Evolutionary conservation across 2,329 filamentous ascomycete genomes (phyloP).

Genomic region (Botrytis paeoniae): DNA sequence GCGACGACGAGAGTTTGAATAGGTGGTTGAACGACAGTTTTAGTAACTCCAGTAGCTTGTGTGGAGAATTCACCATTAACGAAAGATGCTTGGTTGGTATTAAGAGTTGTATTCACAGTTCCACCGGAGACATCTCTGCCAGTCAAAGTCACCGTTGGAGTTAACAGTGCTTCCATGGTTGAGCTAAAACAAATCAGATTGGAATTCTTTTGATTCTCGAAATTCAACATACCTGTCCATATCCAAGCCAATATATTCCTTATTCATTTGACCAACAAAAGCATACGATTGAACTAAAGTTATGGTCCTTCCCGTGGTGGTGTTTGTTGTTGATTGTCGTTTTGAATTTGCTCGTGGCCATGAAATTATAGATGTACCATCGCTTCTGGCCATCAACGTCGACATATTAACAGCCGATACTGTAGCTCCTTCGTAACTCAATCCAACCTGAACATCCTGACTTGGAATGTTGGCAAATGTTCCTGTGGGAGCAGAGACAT

Average conservation of each 20-base stretch:
- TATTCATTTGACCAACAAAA: constrained; percentile 67
- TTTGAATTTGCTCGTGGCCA: constrained; percentile 28
- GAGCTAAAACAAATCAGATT: constrained; percentile 43
- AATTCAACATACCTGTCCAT: constrained; percentile 57
- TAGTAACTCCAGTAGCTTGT: constrained; percentile 31
- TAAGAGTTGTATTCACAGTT: constrained; percentile 60
- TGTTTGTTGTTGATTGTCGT: constrained; percentile 23
- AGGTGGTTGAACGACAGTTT: constrained; percentile 33
- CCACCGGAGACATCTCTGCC: constrained; percentile 52
- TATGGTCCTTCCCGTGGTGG: constrained; percentile 20
- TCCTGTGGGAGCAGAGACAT: constrained; percentile 57
- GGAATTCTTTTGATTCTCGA: neutral
- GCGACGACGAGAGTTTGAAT: constrained; percentile 39
- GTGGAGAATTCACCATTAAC: constrained; percentile 66
- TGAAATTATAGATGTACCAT: constrained; percentile 31
- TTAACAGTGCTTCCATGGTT: constrained; percentile 57
- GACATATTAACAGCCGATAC: constrained; percentile 45
- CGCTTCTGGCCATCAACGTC: constrained; percentile 26
- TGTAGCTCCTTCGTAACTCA: constrained; percentile 54
- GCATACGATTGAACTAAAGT: constrained; percentile 60
- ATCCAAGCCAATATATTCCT: constrained; percentile 49
- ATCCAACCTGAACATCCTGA: constrained; percentile 52
- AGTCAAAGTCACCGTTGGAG: constrained; percentile 65
- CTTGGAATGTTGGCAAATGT: constrained; percentile 51
- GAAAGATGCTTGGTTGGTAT: constrained; percentile 68